Evolutionary conservation across 1,284 basidiomycete species (phyloP), one percentile per base, ranked within the genome.

Genomic region (Tilletia indica): DNA sequence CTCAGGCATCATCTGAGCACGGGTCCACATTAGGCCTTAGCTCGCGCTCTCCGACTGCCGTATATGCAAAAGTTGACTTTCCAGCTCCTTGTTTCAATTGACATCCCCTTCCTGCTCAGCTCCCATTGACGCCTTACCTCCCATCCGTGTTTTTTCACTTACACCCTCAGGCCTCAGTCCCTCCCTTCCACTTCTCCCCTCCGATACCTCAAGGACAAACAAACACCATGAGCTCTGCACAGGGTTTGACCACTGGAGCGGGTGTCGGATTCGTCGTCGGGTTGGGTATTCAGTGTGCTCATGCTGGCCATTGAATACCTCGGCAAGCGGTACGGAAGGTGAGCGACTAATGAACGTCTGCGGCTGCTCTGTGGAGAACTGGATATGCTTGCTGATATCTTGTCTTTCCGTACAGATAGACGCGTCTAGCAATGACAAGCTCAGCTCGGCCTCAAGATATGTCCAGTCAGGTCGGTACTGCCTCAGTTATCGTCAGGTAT

Each of bases 401-500:
- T 12, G 6, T 5, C 42, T 12, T 45, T 45, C 12, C 42, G 16
- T 16, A 19, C 61, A 64, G 61, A 64, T 64, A 51, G 71, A 71
- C 3, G 73, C 78, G 64, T 78, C 76, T 67, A 76, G 73, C 58
- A 78, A 81, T 11, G 82, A 83, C 70, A 81, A 83, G 67, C 83
- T 83, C 69, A 74, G 76, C n/a, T 78, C 77, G 4, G 82, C 82
- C 0, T 79, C 79, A 1, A 78, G 80, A 34, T 78, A 77, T 6
- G 79, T 85, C 67, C 94, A 94, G 77, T 93, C 94, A 1, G 94
- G 93, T 6, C 87, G 97, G 56, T n/a, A 94, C 96, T 72, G 94
- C 93, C 0, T 89, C 92, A 9, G 93, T 93, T 6, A 94, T 96
- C 74, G 92, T 95, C 14, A 89, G 42, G 42, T 45, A 12, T 5